Base-by-base conservation (phyloP, 2,329 filamentous ascomycete species). In the Nemania abortiva region DNA sequence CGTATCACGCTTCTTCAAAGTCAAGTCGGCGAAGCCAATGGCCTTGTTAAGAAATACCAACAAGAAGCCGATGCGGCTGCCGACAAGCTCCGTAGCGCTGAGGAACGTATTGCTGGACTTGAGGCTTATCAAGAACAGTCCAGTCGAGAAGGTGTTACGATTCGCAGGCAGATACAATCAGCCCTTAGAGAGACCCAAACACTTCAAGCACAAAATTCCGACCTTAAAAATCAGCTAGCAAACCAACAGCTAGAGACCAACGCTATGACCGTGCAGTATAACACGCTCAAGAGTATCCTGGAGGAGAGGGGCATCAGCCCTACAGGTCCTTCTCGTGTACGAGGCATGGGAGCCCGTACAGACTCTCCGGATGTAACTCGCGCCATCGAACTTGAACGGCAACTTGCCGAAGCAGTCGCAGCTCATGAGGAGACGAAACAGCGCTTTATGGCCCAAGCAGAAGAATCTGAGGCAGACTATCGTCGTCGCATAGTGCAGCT, bases 51-150 rank as follows among this genome's bases (percentile, higher is more conserved):
- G 79, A 94, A 94, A 77, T 97, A 97, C 74, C 94, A 98, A 79
- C 87, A 91, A 69, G 95, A 97, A 68, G 95, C 95, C 0, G 94
- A 99, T 79, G 83, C 86, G 29, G 94, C 95, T 2, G 92, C 94
- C 0, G 94, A 98, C 77, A 97, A 95, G 79, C 86, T 99, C 62
- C 92, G 96, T 62, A 92, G 92, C 67, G 96, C 96, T 3, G 97
- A 99, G 81, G 97, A 98, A 83, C 91, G 96, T 50, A 98, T 99
- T 79, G 97, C 96, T 5, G 96, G 96, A 6, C 87, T 99, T 3
- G 96, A 99, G 80, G 93, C 94, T 31, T 98, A 98, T 79, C 96
- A 99, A 81, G 96, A 99, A 78, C 96, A 99, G 81, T 92, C 95
- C 3, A 98, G 95, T 80, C 89, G 96, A 53, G 97, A 99, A 80